These are phyloP conservation scores for Stagonosporopsis chrysanthemi DNA, from an alignment of 2,329 filamentous ascomycete genomes.

Conservation along the genomic window DNA sequence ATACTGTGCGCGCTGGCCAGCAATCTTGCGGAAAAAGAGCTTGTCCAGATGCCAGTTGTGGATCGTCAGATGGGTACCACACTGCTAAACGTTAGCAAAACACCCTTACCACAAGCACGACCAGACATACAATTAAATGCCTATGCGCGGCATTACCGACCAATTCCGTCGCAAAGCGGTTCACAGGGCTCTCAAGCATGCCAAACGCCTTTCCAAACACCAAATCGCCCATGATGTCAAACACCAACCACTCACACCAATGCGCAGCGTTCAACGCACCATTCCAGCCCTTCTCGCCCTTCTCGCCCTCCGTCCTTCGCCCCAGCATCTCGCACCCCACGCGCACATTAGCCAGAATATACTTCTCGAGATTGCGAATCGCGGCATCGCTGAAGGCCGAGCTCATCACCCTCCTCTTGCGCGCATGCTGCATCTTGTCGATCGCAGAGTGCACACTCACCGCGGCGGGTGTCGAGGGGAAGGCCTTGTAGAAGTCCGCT, in stretches of 20 bases:
- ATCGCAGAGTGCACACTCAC: conserved; percentile 56
- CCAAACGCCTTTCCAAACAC: conserved; percentile 56
- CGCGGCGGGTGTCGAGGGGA: conserved; percentile 53
- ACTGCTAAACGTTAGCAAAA: conserved; percentile 35
- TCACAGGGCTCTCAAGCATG: conserved; percentile 51
- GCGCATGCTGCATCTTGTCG: conserved; percentile 55
- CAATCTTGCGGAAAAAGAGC: conserved; percentile 55
- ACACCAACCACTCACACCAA: conserved; percentile 56
- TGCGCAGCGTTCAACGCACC: conserved; percentile 54
- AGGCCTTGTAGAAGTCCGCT: conserved; percentile 57
- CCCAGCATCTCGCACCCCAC: conserved; percentile 49
- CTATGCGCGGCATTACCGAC: conserved; percentile 55
- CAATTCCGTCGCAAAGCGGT: conserved; percentile 53
- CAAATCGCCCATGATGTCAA: conserved; percentile 62
- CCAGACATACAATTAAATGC: conserved; percentile 52
- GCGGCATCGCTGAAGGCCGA: conserved; percentile 57
- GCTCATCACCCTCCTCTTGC: conserved; percentile 56
- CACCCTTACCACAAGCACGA: background rate
- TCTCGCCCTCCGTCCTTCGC: conserved; percentile 21
- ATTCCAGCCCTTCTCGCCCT: conserved; percentile 49
- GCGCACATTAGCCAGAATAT: conserved; percentile 54
- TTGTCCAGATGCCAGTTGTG: conserved; percentile 55
- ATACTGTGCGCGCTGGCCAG: conserved; percentile 50
- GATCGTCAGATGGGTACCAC: conserved; percentile 54
- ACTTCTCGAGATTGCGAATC: conserved; percentile 56